Conservation (phyloP, 805 yeast genomes). For the Hanseniaspora pseudoguilliermondii region DNA sequence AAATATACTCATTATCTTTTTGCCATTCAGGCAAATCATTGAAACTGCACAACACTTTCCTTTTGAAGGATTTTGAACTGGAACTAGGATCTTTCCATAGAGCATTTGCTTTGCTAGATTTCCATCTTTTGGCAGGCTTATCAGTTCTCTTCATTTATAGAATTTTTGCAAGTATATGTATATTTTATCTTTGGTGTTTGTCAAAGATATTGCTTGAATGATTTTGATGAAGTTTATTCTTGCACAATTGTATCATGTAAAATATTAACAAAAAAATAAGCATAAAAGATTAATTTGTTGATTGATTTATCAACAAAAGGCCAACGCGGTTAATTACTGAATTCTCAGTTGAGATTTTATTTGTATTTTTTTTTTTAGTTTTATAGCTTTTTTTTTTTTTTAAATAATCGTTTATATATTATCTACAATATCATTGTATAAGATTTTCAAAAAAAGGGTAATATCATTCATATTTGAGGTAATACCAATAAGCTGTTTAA, state of each 20-base stretch:
- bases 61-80: not conserved
- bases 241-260: too few species aligned
- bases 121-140: not conserved
- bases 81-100: slow-evolving; percentile 1
- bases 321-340: not conserved
- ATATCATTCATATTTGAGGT: too few species aligned
- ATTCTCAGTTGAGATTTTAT: not conserved
- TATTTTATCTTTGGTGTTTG: too few species aligned
- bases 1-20: slow-evolving; percentile 53
- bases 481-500: too few species aligned
- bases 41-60: slow-evolving; percentile 15
- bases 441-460: too few species aligned
- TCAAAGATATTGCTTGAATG: too few species aligned
- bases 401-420: not conserved
- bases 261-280: not conserved
- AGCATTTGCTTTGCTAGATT: not conserved
- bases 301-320: not conserved
- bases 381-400: not conserved
- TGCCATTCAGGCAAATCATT: slow-evolving; percentile 63
- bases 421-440: too few species aligned
- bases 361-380: not conserved
- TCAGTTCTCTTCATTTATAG: too few species aligned
- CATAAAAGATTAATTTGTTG: not conserved
- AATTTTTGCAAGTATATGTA: too few species aligned
- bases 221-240: not conserved